A percentile compares a stretch with the other conserved stretches of the same genome.
These are phyloP conservation scores for Phytophthora podocarpi DNA, from an alignment of 352 stramenopile genomes.

Conservation along the genomic window DNA sequence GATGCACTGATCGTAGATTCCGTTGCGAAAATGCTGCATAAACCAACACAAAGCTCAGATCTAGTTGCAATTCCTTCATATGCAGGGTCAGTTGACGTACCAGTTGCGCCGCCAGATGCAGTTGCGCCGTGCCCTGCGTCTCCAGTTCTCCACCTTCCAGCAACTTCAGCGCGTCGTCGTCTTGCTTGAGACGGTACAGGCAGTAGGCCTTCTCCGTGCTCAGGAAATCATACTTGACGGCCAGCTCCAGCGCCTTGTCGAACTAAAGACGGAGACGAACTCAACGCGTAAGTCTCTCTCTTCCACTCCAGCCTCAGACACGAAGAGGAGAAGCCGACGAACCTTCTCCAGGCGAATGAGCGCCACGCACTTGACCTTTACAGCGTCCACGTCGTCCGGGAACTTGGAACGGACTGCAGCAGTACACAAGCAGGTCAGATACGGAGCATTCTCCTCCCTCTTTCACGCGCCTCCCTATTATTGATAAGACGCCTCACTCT, in stretches of 20 bases:
- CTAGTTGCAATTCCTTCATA: neutral
- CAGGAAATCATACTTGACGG: constrained; percentile 71
- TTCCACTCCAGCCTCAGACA: neutral
- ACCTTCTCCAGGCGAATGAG: constrained; percentile 86
- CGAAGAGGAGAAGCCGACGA: neutral
- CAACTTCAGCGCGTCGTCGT: constrained; percentile 62
- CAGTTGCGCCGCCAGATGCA: constrained; percentile 77
- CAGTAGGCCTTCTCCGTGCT: constrained; percentile 77
- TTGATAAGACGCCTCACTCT: constrained; percentile 51
- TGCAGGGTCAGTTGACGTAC: constrained; percentile 27
- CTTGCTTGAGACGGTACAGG: constrained; percentile 81
- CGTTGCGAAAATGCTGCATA: constrained; percentile 68
- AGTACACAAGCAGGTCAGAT: constrained; percentile 10
- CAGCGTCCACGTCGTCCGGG: constrained; percentile 74
- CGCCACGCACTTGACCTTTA: constrained; percentile 83
- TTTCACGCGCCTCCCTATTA: neutral
- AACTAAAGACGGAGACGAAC: constrained; percentile 43
- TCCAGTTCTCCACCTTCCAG: constrained; percentile 36
- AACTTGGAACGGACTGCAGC: constrained; percentile 69
- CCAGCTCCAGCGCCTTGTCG: constrained; percentile 84
- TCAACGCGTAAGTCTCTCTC: constrained; percentile 1
- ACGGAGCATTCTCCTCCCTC: neutral
- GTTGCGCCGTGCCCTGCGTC: constrained; percentile 43
- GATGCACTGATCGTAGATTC: constrained; percentile 69
- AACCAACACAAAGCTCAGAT: constrained; percentile 5